Base-by-base conservation (phyloP, 768 basidiomycete genomes). In the Russula abietina region DNA sequence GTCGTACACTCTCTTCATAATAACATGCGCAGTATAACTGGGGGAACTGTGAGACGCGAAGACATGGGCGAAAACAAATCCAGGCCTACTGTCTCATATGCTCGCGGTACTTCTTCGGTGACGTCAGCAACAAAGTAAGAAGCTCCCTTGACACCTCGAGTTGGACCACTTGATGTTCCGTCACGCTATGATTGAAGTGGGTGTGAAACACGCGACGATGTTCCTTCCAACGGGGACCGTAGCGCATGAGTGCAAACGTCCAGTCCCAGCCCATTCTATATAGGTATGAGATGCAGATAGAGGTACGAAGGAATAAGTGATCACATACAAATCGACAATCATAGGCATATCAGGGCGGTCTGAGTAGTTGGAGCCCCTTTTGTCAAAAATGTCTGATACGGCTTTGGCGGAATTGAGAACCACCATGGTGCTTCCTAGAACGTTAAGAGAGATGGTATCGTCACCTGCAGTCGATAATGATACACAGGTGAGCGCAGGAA, bases 181-280 rank as follows among this genome's bases (percentile, higher is more conserved):
- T 19, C 36, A 57, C 43, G 56, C 59, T 53, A 45, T 61, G 61
- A 26, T 70, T 66, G 50, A 70, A 66, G 45, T 68, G 58, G 4
- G 54, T 63, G 46, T 69, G 69, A 30, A 70, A 68, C 7, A 65
- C 59, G 26, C 68, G 69, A n/a, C 69, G 62, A 39, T 70, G 69
- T 46, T 68, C 59, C 53, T 64, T 62, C 69, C 69, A 70, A 24
- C 59, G 55, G 16, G 59, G 53, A 19, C 69, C 69, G 52, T 70
- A 70, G 14, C 64, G 65, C 64, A 70, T 64, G 26, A 66, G 61
- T 11, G 65, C 64, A 33, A 68, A 64, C 19, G 61, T 62, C 67
- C 67, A 69, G 49, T 68, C 67, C 61, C 61, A 69, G 9, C 69
- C 69, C 62, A 70, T 68, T 50, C 69, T 70, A 57, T 8, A 39